phyloP scores from a whole-genome alignment of 1,284 basidiomycete genomes.

The Ustilago hordei region DNA sequence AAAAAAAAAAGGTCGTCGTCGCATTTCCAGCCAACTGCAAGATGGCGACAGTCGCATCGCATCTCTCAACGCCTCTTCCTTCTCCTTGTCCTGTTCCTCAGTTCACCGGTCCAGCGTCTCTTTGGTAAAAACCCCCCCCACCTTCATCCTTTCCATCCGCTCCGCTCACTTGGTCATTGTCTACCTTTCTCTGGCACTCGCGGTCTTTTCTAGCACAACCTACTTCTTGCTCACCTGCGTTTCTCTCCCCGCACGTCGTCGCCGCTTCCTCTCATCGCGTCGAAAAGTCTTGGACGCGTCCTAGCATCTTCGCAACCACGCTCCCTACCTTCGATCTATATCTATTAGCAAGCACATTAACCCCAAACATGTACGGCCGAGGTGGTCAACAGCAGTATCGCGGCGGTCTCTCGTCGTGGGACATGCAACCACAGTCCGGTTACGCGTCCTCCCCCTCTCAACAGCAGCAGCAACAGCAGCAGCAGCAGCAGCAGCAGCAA shows the following conservation, averaged over 20 bases:
- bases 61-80: neutral
- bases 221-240: neutral
- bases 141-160: neutral
- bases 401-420: conserved; percentile 44
- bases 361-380: conserved; percentile 39
- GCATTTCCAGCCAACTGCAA: neutral
- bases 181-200: neutral
- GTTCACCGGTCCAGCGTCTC: neutral
- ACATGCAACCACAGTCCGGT: conserved; percentile 38
- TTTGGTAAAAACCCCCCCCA: neutral
- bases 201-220: neutral
- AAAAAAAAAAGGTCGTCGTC: neutral
- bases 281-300: conserved; percentile 9
- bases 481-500: conserved; percentile 32
- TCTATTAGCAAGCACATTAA: neutral
- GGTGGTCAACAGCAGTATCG: conserved; percentile 48
- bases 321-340: neutral
- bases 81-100: neutral
- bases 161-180: neutral
- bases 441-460: conserved; percentile 38
- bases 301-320: neutral
- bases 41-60: neutral
- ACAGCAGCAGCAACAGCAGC: conserved; percentile 46
- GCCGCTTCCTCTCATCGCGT: conserved; percentile 11
- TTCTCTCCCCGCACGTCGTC: neutral